A percentile compares a stretch with the other conserved stretches of the same genome.
Conservation (phyloP, 2,329 filamentous ascomycete genomes). For the Neonectria ditissima region DNA sequence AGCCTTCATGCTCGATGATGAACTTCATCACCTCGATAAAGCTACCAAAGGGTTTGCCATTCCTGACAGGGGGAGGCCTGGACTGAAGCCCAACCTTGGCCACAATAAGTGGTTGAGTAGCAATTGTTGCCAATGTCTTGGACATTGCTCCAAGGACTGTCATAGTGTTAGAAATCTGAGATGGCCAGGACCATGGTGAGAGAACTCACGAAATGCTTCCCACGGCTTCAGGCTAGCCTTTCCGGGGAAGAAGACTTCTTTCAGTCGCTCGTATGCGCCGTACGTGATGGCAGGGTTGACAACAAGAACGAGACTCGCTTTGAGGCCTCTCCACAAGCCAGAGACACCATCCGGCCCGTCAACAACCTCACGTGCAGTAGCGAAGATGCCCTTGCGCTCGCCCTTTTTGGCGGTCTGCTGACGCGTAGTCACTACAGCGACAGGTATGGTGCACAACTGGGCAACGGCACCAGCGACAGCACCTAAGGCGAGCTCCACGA, state of each 20-base stretch:
- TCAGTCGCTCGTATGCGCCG: conserved; percentile 91
- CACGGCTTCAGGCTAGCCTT: conserved; percentile 80
- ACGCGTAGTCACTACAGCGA: conserved; percentile 93
- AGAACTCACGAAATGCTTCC: conserved; percentile 88
- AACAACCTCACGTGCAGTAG: conserved; percentile 89
- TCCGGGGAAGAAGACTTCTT: conserved; percentile 80
- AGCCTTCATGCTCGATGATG: conserved; percentile 89
- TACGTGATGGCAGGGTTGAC: conserved; percentile 98
- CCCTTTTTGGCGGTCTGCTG: conserved; percentile 91
- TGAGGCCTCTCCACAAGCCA: conserved; percentile 94
- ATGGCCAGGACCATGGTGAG: background rate
- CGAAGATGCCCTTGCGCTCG: conserved; percentile 87
- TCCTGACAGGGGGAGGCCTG: conserved; percentile 83
- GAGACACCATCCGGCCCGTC: conserved; percentile 89
- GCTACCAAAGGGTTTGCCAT: conserved; percentile 92
- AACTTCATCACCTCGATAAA: conserved; percentile 96
- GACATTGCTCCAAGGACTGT: conserved; percentile 91
- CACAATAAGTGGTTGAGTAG: conserved; percentile 94
- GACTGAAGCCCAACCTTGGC: conserved; percentile 98
- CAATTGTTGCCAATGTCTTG: conserved; percentile 90
- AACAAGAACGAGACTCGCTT: conserved; percentile 94
- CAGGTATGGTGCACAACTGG: conserved; percentile 95
- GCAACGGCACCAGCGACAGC: conserved; percentile 90
- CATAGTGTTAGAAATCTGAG: conserved; percentile 18
- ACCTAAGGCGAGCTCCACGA: conserved; percentile 84